Evolutionary conservation across 2,329 filamentous ascomycete species (phyloP), one percentile per base, ranked within the genome.

Genomic region (Coccinonectria pachysandricola): DNA sequence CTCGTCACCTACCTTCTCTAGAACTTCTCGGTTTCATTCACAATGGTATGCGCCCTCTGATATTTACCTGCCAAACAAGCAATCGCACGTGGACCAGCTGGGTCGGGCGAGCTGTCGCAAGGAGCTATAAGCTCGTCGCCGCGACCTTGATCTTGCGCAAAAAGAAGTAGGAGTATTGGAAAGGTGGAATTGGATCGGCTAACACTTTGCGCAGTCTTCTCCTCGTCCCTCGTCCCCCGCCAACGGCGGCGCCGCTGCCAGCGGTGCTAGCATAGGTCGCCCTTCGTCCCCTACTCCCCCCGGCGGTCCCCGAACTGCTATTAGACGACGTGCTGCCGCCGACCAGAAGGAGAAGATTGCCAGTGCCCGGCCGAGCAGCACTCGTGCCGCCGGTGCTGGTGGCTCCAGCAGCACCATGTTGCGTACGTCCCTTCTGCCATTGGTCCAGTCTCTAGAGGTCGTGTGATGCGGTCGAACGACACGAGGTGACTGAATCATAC

Each of bases 381-480:
- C 91, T 42, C 75, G 91, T 49, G 78, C 88, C 19, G 91, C 91
- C 17, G 91, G 91, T 46, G 91, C 91, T 11, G 91, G 91, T 43
- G 91, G 91, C 42, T 95, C 86, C 56, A 93, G 81, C 59, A 93
- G 85, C 65, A 98, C 91, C 27, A 98, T 98, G 91, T 70, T 98
- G 66, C 88, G 87, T 85, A 79, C 43, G 80, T 74, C 23, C 0
- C 22, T 28, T n/a, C n/a, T n/a, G n/a, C n/a, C n/a, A n/a, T n/a
- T n/a, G n/a, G n/a, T n/a, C n/a, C n/a, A n/a, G n/a, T n/a, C n/a
- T n/a, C n/a, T n/a, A n/a, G n/a, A n/a, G 28, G 26, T 32, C 32
- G 27, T 30, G 26, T 23, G 24, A 20, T 15, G 16, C 12, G 13
- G 27, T 21, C 7, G 13, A 25, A 19, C 15, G 12, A 13, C 10